Base-by-base conservation (phyloP, 148 eudicot species). In the Spergularia bocconei region DNA sequence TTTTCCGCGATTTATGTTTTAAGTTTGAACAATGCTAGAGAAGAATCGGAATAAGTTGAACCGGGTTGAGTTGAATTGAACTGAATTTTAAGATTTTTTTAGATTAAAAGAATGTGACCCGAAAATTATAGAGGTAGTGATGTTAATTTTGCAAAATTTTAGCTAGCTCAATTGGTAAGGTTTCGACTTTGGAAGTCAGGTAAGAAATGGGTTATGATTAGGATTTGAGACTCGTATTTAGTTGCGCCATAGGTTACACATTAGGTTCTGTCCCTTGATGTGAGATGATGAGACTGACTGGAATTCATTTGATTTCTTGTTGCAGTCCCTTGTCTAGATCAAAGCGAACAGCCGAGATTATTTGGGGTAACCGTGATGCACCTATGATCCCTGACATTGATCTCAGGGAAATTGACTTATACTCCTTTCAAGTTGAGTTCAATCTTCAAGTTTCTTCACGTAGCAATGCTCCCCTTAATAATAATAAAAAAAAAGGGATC, bases 311-410 rank as follows among this genome's bases (percentile, higher is more conserved):
- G 20, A 48, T 41, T 64, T 63, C 38, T 13, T 74, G 67, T 76
- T 84, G 68, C 90, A 95, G 97, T 75, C 98, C 97, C 48, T 83
- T 95, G 72, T 79, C 38, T 57, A 88, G 98, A 76, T 92, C 97
- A 76, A 92, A 88, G 83, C 84, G 92, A 83, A 95, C 97, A 9
- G 97, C 98, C 78, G 98, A 95, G 70, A 88, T 95, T 58, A 95
- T 95, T 68, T 95, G 98, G 97, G 84, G 77, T 84, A 76, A 73
- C 67, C 93, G 98, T 67, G 74, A 84, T 77, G 93, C 82, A 79
- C 91, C 88, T 47, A 90, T 90, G 63, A 73, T 92, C 77, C 88
- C 96, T 0, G 96, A 95, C 12, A 72, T 47, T 14, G 91, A 92
- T 70, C 79, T 95, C 72, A 87, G 98, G 69, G 98, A 95, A 83